phyloP scores from a whole-genome alignment of 2,329 filamentous ascomycete species.

The Botryotinia narcissicola region DNA sequence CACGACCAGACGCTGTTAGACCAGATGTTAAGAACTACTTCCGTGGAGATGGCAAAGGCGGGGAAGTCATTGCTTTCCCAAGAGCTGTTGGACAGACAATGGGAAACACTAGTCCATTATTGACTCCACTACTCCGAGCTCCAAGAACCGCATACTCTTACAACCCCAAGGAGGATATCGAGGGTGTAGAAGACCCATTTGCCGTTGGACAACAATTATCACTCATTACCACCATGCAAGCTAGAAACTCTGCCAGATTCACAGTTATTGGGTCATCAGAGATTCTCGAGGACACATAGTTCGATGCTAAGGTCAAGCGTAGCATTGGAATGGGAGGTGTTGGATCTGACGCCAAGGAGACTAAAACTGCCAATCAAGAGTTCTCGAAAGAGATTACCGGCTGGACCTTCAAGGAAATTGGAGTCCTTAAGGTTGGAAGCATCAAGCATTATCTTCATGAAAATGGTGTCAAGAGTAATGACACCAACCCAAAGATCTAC shows the following conservation, averaged over 20 bases:
- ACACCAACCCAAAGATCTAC: conserved; percentile 82
- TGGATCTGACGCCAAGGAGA: conserved; percentile 49
- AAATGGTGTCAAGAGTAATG: conserved; percentile 49
- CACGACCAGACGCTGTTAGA: conserved; percentile 63
- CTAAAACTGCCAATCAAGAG: conserved; percentile 72
- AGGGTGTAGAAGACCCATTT: conserved; percentile 75
- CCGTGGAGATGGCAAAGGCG: conserved; percentile 51
- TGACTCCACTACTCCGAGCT: conserved; percentile 79
- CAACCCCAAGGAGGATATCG: conserved; percentile 82
- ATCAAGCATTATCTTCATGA: conserved; percentile 74
- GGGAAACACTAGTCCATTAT: conserved; percentile 69
- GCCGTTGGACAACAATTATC: conserved; percentile 80
- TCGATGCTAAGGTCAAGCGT: conserved; percentile 70
- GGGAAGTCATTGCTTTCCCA: conserved; percentile 72
- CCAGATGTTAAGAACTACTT: conserved; percentile 77
- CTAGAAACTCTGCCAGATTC: conserved; percentile 88
- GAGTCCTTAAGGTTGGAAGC: conserved; percentile 79
- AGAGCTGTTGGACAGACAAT: conserved; percentile 77
- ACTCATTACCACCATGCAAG: conserved; percentile 83
- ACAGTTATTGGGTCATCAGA: conserved; percentile 83
- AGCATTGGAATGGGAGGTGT: conserved; percentile 42
- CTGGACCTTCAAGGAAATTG: conserved; percentile 96
- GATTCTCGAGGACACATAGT: conserved; percentile 85
- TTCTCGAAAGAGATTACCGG: conserved; percentile 82
- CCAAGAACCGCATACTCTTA: conserved; percentile 87